Conservation (phyloP, 441 rosid species). For the Bocquillonia castaneifolia region DNA sequence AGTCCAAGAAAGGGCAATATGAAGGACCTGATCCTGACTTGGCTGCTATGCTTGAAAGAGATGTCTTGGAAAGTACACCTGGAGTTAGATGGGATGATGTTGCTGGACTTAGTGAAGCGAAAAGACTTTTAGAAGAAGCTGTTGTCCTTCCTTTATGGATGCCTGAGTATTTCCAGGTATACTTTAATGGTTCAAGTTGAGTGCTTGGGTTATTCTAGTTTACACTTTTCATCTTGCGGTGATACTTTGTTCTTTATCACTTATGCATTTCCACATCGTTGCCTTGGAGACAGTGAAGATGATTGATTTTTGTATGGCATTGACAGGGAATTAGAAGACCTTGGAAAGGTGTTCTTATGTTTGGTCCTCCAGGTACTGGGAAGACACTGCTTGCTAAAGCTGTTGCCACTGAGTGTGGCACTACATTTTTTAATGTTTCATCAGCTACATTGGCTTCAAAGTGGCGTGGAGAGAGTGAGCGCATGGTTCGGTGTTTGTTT, state of each 20-base stretch:
- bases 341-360: constrained; percentile 90
- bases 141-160: constrained; percentile 99
- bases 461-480: constrained; percentile 92
- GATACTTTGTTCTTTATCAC: not conserved
- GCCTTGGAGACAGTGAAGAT: not conserved
- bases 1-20: constrained; percentile 66
- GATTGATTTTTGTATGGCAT: constrained; percentile 8
- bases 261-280: not conserved
- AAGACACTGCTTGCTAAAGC: constrained; percentile 81
- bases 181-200: constrained; percentile 19
- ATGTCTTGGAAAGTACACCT: constrained; percentile 92
- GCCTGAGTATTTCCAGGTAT: constrained; percentile 99
- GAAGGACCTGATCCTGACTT: constrained; percentile 97
- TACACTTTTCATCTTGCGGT: not conserved
- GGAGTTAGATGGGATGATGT: constrained; percentile 99
- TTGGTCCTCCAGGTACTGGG: constrained; percentile 93
- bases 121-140: constrained; percentile 96
- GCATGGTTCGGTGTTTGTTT: constrained; percentile 84
- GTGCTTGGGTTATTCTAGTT: constrained; percentile 7
- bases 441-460: constrained; percentile 83
- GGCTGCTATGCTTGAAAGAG: constrained; percentile 99
- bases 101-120: constrained; percentile 97
- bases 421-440: constrained; percentile 74
- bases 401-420: constrained; percentile 78
- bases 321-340: constrained; percentile 81